phyloP scores from a whole-genome alignment of 176 grass and related monocot genomes.

The Lolium perenne region DNA sequence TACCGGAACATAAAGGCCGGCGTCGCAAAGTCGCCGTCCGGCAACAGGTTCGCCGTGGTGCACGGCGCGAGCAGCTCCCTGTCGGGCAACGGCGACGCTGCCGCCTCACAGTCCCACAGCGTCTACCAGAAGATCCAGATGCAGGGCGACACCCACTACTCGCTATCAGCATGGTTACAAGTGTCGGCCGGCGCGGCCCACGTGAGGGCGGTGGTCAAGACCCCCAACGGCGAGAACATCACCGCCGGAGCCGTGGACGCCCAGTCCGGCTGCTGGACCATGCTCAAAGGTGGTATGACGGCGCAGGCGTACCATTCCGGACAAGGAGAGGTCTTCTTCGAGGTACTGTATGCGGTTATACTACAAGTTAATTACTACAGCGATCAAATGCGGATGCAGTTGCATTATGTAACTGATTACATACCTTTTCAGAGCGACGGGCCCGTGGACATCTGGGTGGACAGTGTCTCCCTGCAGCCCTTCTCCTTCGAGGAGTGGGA shows the following conservation, averaged over 20 bases:
- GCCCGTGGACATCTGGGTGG: slow-evolving; percentile 55
- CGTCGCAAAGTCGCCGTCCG: slow-evolving; percentile 34
- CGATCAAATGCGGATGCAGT: neutral
- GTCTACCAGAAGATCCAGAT: slow-evolving; percentile 65
- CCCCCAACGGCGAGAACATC: slow-evolving; percentile 29
- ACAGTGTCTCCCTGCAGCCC: slow-evolving; percentile 63
- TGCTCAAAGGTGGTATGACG: slow-evolving; percentile 50
- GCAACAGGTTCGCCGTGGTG: slow-evolving; percentile 53
- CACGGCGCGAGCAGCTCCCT: slow-evolving; percentile 23
- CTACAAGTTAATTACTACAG: neutral
- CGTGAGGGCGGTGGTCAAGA: slow-evolving; percentile 40
- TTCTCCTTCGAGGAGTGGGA: slow-evolving; percentile 68
- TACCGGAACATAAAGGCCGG: slow-evolving; percentile 26
- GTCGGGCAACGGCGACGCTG: slow-evolving; percentile 34
- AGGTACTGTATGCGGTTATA: neutral
- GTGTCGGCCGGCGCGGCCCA: slow-evolving; percentile 39
- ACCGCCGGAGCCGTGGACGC: slow-evolving; percentile 30
- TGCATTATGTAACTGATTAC: too few species aligned
- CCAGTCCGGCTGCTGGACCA: slow-evolving; percentile 34
- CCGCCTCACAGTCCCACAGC: slow-evolving; percentile 34
- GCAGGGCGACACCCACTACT: slow-evolving; percentile 50
- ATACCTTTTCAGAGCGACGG: slow-evolving; percentile 35
- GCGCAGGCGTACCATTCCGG: neutral
- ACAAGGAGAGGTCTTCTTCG: slow-evolving; percentile 26
- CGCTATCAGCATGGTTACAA: slow-evolving; percentile 62